Percentiles rank a stretch among this genome's conserved stretches.
Conservation (phyloP, 768 basidiomycete species). For the Rhizopogon rudus region DNA sequence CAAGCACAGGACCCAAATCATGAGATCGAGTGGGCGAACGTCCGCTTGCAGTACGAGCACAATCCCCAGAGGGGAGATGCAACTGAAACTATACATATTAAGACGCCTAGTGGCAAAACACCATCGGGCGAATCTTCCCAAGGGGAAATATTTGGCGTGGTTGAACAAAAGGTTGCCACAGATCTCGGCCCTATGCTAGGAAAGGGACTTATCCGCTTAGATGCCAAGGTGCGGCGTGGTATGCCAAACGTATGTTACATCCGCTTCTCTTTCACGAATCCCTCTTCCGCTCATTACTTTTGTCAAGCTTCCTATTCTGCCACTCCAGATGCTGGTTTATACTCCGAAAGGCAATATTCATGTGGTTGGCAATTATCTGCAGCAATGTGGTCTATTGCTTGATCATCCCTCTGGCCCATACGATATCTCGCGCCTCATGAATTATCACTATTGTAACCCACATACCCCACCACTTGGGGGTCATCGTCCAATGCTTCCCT, state of each 20-base stretch:
- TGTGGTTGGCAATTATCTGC: conserved; percentile 74
- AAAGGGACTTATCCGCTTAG: conserved; percentile 76
- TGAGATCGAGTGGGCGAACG: conserved; percentile 62
- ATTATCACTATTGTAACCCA: conserved; percentile 80
- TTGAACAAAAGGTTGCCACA: conserved; percentile 82
- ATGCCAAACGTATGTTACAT: conserved; percentile 45
- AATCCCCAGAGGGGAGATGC: conserved; percentile 45
- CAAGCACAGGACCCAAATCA: conserved; percentile 35
- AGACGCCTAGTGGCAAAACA: conserved; percentile 49
- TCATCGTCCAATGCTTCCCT: conserved; percentile 38
- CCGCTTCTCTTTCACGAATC: conserved; percentile 7
- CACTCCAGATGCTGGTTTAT: conserved; percentile 83
- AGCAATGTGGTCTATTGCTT: conserved; percentile 62
- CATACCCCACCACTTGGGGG: conserved; percentile 80
- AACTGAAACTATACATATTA: conserved; percentile 77
- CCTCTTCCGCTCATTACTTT: conserved; percentile 11
- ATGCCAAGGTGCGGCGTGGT: conserved; percentile 69
- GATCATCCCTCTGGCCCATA: conserved; percentile 75
- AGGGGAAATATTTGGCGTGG: conserved; percentile 74
- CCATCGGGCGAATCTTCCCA: conserved; percentile 47
- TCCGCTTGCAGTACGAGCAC: conserved; percentile 69
- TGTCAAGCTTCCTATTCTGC: conserved; percentile 70
- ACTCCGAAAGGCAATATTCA: conserved; percentile 92
- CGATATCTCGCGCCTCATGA: conserved; percentile 52
- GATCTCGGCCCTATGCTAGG: conserved; percentile 79